phyloP scores from a whole-genome alignment of 306 rosid species.

The Neltuma alba region DNA sequence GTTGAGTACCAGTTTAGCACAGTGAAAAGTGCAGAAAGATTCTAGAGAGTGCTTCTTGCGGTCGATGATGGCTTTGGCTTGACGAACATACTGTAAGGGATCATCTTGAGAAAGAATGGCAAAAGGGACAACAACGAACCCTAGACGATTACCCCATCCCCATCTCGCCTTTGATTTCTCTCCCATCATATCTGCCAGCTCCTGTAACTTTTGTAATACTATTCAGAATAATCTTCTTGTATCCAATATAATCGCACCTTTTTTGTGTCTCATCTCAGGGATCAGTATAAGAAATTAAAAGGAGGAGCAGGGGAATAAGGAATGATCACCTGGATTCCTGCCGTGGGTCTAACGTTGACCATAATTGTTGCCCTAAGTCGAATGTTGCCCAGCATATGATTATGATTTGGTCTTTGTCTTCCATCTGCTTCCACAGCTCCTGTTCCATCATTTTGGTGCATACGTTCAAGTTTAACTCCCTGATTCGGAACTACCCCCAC shows the following conservation, averaged over 20 bases:
- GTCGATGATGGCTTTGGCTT: conserved; percentile 58
- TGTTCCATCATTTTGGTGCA: not conserved
- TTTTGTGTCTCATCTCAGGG: too few species aligned
- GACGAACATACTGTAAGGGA: conserved; percentile 58
- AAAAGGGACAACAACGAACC: conserved; percentile 53
- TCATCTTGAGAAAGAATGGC: conserved; percentile 49
- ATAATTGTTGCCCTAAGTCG: conserved; percentile 57
- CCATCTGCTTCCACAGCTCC: conserved; percentile 26
- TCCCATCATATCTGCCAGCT: conserved; percentile 65
- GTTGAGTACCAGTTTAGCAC: conserved; percentile 36
- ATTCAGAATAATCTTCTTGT: not conserved
- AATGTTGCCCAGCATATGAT: conserved; percentile 33
- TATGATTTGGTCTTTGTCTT: not conserved
- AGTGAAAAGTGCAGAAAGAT: conserved; percentile 41
- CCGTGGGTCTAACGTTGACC: conserved; percentile 59
- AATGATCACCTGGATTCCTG: conserved; percentile 66
- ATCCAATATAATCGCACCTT: too few species aligned
- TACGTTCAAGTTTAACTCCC: not conserved
- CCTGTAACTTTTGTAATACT: conserved; percentile 41
- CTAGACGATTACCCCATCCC: conserved; percentile 83
- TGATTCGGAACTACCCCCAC: not conserved
- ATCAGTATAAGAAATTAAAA: not conserved
- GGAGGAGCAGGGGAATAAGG: not conserved
- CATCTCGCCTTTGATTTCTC: conserved; percentile 63
- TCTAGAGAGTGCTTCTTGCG: conserved; percentile 65